Base-by-base conservation (phyloP, 2,329 filamentous ascomycete species). In the Botrytis aclada region DNA sequence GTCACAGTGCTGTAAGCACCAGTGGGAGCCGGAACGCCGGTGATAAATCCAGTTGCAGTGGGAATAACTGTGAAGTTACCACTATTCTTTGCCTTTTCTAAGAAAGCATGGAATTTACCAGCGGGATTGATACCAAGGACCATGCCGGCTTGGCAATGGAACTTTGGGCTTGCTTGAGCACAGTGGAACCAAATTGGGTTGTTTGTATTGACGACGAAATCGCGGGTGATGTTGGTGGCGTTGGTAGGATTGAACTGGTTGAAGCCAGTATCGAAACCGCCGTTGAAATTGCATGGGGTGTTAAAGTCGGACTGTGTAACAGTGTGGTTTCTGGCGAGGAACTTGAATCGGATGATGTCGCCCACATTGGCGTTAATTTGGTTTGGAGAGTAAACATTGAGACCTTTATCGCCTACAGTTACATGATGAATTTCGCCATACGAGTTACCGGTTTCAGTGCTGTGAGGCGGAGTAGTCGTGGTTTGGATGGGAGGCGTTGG, bases 251-350 rank as follows among this genome's bases (percentile, higher is more conserved):
- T 72, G 7, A 67, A 67, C 39, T 72, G 70, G 18, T 60, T 67
- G 39, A 72, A 72, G 16, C 62, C 89, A 22, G 90, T 91, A 83
- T 93, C 89, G 84, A 91, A 88, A 73, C 90, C 91, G 65, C 86
- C 87, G 7, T 84, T 85, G 70, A 86, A 82, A 1, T 81, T 84
- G 83, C 92, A 94, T 16, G 92, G 92, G 3, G 83, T 83, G 67
- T 84, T 84, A 77, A 93, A 93, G 25, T 85, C 83, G 47, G 91
- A 93, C 82, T 93, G 91, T 1, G 90, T 92, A 72, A 88, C 89
- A 34, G 90, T 92, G 85, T 93, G 91, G 85, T 93, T 93, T 81
- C 86, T 85, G 78, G 86, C 86, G 81, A 90, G 85, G 85, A 93
- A 93, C 77, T 88, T 87, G 82, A 93, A 93, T 81, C 90, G 82